Evolutionary conservation across 2,329 filamentous ascomycete species (phyloP).

Genomic region (Fusarium sororula): DNA sequence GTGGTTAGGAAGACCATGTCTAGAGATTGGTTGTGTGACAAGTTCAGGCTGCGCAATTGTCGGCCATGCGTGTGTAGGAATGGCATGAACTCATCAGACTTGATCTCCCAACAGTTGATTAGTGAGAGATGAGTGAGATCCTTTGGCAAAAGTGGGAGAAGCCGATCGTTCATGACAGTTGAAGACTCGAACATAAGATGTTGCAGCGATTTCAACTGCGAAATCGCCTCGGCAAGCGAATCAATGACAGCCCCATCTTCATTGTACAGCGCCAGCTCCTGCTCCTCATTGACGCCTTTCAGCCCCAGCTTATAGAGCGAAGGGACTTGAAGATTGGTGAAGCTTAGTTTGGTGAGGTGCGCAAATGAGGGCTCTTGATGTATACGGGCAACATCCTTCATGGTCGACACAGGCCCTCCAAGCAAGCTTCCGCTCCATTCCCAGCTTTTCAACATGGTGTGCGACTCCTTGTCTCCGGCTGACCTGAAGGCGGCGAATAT

Average conservation of each 20-base stretch:
- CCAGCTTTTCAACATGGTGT: slow-evolving; percentile 61
- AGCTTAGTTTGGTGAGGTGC: slow-evolving; percentile 63
- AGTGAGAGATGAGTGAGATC: slow-evolving; percentile 75
- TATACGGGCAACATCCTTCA: slow-evolving; percentile 59
- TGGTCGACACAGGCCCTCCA: slow-evolving; percentile 54
- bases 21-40: slow-evolving; percentile 83
- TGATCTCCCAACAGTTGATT: slow-evolving; percentile 81
- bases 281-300: slow-evolving; percentile 44
- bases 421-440: slow-evolving; percentile 68
- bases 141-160: slow-evolving; percentile 75
- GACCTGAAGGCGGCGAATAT: slow-evolving; percentile 72
- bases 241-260: slow-evolving; percentile 56
- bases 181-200: slow-evolving; percentile 80
- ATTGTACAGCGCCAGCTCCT: slow-evolving; percentile 46
- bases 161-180: slow-evolving; percentile 71
- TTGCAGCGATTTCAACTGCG: slow-evolving; percentile 67
- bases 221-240: slow-evolving; percentile 47
- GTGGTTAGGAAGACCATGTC: slow-evolving; percentile 77
- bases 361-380: slow-evolving; percentile 68
- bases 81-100: slow-evolving; percentile 68
- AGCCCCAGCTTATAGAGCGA: slow-evolving; percentile 53
- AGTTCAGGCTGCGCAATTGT: slow-evolving; percentile 71
- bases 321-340: slow-evolving; percentile 71
- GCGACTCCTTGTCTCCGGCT: slow-evolving; percentile 43
- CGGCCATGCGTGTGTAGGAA: slow-evolving; percentile 76